Conservation (phyloP, 208 protist species). For the Leishmania braziliensis region DNA sequence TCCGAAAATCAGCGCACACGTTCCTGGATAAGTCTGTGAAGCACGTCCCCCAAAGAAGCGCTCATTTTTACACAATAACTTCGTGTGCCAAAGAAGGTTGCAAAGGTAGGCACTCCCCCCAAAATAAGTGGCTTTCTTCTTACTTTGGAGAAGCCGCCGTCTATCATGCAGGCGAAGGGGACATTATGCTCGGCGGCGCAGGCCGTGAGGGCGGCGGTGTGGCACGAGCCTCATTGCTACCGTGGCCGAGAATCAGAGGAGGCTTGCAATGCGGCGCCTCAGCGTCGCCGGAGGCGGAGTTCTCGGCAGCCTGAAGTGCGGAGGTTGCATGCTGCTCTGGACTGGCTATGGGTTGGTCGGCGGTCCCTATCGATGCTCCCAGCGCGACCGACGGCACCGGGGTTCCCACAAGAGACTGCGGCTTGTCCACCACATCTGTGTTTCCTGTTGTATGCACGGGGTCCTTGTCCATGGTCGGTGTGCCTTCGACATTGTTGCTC, state of each 20-base stretch:
- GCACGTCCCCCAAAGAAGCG: not conserved
- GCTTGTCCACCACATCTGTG: conserved; percentile 20
- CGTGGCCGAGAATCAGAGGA: conserved; percentile 21
- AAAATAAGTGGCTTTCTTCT: not conserved
- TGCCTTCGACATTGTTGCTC: not conserved
- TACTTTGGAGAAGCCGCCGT: not conserved
- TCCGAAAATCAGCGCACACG: not conserved
- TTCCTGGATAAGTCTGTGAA: not conserved
- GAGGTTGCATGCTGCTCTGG: conserved; percentile 11
- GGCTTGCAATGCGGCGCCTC: conserved; percentile 24
- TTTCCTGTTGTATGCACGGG: conserved; percentile 7
- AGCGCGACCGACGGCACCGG: conserved; percentile 4
- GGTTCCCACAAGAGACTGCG: not conserved
- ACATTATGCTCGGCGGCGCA: conserved; percentile 36
- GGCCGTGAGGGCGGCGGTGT: conserved; percentile 26
- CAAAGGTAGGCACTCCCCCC: not conserved
- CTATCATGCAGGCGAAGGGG: conserved; percentile 26
- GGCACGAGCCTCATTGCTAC: not conserved
- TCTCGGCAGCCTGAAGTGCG: conserved; percentile 15
- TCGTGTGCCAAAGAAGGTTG: not conserved
- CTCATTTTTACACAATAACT: not conserved
- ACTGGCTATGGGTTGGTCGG: not conserved
- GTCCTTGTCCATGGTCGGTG: conserved; percentile 1
- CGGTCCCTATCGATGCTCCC: not conserved
- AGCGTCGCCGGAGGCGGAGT: not conserved